A percentile compares a stretch with the other conserved stretches of the same genome.
Conservation (phyloP, 176 grass and related monocot species). For the Thalia dealbata region DNA sequence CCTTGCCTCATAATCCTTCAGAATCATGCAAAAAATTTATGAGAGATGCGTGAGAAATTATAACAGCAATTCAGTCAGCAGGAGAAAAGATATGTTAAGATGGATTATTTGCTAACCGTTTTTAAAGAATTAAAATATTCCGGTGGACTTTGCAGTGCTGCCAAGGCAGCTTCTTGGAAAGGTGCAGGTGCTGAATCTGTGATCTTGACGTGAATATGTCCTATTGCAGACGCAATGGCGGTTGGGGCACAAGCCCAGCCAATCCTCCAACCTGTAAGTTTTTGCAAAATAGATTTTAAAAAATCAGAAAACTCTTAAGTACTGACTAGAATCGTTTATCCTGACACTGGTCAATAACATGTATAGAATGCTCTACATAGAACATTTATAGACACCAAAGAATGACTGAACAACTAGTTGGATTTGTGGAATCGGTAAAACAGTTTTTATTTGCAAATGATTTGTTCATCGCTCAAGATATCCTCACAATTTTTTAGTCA, state of each 20-base stretch:
- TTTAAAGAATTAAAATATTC: slow-evolving; percentile 56
- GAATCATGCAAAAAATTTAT: not conserved
- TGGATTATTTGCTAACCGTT: slow-evolving; percentile 34
- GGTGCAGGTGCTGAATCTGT: slow-evolving; percentile 94
- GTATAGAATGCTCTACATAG: not conserved
- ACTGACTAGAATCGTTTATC: not conserved
- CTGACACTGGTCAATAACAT: not conserved
- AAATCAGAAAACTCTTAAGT: not conserved
- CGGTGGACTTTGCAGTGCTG: slow-evolving; percentile 40
- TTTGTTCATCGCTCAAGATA: not conserved
- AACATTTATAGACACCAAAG: not conserved
- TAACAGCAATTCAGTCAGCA: not conserved
- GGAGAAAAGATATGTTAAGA: not conserved
- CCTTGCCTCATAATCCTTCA: slow-evolving; percentile 53
- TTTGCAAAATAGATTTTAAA: not conserved
- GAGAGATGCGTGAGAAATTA: not conserved
- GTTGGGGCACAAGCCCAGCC: slow-evolving; percentile 77
- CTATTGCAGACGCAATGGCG: slow-evolving; percentile 59
- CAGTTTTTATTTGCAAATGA: not conserved
- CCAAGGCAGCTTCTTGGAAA: slow-evolving; percentile 88
- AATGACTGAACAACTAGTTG: not conserved
- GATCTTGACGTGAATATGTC: slow-evolving; percentile 76
- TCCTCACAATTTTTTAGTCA: not conserved
- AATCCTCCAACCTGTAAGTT: slow-evolving; percentile 70
- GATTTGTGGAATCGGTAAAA: not conserved